These are phyloP conservation scores for Cladophialophora carrionii DNA, from an alignment of 2,329 filamentous ascomycete species.

Conservation along the genomic window DNA sequence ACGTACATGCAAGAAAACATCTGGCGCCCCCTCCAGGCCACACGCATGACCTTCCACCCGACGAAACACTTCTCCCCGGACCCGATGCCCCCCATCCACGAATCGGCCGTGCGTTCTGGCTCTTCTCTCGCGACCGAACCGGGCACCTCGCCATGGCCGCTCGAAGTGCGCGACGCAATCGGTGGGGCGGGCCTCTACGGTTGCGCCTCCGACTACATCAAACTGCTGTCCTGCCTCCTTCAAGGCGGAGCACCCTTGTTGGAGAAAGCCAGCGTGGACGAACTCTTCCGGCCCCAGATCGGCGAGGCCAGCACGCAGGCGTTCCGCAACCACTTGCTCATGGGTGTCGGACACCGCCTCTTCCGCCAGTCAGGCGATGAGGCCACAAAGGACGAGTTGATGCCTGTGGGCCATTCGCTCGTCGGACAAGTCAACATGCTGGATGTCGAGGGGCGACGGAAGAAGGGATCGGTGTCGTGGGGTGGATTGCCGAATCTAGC, in stretches of 20 bases:
- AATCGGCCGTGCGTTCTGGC: constrained; percentile 9
- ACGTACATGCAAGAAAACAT: constrained; percentile 52
- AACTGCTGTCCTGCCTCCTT: constrained; percentile 34
- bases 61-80: constrained; percentile 17
- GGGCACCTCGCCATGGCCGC: constrained; percentile 47
- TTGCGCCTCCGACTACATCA: constrained; percentile 35
- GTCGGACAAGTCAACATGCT: constrained; percentile 20
- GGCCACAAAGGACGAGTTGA: not conserved
- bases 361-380: constrained; percentile 4
- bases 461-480: constrained; percentile 33
- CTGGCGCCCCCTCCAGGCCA: constrained; percentile 50
- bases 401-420: constrained; percentile 17
- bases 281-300: constrained; percentile 50
- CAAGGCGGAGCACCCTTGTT: constrained; percentile 49
- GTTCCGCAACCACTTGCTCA: constrained; percentile 4
- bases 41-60: constrained; percentile 54
- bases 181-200: constrained; percentile 38
- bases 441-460: constrained; percentile 17
- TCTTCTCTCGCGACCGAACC: constrained; percentile 41
- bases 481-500: constrained; percentile 36
- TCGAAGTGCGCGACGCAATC: constrained; percentile 33
- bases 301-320: constrained; percentile 41
- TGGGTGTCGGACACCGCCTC: not conserved
- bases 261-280: constrained; percentile 58
- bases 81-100: constrained; percentile 40